Evolutionary conservation across 352 stramenopile genomes (phyloP).

Genomic region (Pythium aphanidermatum): DNA sequence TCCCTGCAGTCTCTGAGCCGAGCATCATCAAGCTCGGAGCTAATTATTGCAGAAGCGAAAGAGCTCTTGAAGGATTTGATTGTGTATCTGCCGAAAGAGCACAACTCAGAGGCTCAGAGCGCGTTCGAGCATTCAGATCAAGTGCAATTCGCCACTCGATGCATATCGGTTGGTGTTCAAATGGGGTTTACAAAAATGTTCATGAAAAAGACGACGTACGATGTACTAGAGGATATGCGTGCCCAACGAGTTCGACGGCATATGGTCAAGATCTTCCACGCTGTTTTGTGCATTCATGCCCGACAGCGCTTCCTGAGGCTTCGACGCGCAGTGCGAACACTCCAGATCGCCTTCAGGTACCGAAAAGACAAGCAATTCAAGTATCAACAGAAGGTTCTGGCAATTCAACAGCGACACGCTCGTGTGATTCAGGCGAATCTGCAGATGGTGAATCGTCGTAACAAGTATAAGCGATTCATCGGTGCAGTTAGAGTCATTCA

Average conservation of each 20-base stretch:
- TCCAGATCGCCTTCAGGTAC: conserved; percentile 63
- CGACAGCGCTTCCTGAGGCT: conserved; percentile 55
- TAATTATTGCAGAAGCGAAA: conserved; percentile 49
- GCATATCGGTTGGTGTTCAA: conserved; percentile 70
- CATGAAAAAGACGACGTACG: conserved; percentile 87
- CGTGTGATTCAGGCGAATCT: conserved; percentile 49
- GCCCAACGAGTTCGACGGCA: conserved; percentile 52
- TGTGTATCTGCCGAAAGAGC: conserved; percentile 84
- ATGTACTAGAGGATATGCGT: conserved; percentile 88
- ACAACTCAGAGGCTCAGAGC: conserved; percentile 74
- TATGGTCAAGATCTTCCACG: conserved; percentile 72
- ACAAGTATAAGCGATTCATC: conserved; percentile 47
- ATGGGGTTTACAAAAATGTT: conserved; percentile 96
- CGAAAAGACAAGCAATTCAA: conserved; percentile 32
- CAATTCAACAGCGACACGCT: conserved; percentile 34
- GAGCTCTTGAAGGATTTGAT: conserved; percentile 85
- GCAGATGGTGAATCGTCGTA: conserved; percentile 44
- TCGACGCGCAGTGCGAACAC: conserved; percentile 35
- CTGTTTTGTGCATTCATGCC: conserved; percentile 51
- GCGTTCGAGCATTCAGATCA: conserved; percentile 66
- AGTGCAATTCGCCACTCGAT: conserved; percentile 52
- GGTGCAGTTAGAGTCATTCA: conserved; percentile 57
- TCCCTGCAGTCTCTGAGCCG: conserved; percentile 39
- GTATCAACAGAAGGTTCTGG: conserved; percentile 25
- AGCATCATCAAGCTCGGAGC: conserved; percentile 27